phyloP scores from a whole-genome alignment of 768 basidiomycete species.

The Tephrocybe sp. region DNA sequence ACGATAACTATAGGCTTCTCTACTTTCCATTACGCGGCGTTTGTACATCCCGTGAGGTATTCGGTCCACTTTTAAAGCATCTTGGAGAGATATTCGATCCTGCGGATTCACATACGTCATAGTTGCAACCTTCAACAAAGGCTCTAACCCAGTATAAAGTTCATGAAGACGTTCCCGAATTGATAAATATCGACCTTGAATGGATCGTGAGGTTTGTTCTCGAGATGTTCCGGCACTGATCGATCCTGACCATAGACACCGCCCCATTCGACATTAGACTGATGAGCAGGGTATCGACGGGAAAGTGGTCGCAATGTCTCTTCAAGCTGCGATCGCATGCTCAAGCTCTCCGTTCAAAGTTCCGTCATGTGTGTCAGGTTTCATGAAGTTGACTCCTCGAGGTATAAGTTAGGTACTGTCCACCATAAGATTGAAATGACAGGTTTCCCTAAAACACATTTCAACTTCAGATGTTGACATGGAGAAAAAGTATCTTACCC shows the following conservation, averaged over 20 bases:
- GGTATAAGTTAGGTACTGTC: constrained; percentile 4
- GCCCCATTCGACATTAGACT: not conserved
- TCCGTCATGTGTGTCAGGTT: not conserved
- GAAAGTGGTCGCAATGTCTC: constrained; percentile 12
- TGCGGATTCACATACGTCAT: too few relatives aligned
- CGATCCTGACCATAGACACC: constrained; percentile 1
- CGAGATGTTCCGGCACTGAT: not conserved
- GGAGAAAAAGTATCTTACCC: not conserved
- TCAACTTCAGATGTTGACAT: not conserved
- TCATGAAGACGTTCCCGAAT: constrained; percentile 3
- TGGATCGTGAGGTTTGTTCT: not conserved
- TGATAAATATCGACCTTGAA: constrained; percentile 7
- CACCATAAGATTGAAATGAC: constrained; percentile 5
- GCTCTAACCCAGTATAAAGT: not conserved
- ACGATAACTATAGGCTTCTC: too few relatives aligned
- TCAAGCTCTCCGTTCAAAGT: constrained; percentile 2
- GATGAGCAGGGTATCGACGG: constrained; percentile 2
- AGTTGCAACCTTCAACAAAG: too few relatives aligned
- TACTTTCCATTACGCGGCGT: too few relatives aligned
- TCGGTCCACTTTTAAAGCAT: too few relatives aligned
- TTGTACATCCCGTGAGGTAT: too few relatives aligned
- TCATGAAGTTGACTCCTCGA: not conserved
- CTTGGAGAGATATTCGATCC: too few relatives aligned
- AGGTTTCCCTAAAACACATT: not conserved
- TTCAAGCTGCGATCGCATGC: not conserved